Evolutionary conservation across 1,284 basidiomycete genomes (phyloP).

Genomic region (Leccinum variabile): DNA sequence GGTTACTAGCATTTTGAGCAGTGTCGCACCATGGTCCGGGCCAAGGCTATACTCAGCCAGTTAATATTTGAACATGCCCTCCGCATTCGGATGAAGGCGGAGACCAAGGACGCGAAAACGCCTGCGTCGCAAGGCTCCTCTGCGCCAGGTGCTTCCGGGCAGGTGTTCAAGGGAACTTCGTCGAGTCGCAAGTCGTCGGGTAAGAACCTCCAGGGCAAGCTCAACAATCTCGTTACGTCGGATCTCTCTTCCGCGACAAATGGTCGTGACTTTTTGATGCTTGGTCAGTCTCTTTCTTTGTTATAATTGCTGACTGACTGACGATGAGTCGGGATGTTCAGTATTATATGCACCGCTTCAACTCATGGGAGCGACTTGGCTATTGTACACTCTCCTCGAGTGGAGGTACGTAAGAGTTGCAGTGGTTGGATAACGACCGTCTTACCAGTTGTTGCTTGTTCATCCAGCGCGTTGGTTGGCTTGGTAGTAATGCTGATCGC

Average conservation of each 20-base stretch:
- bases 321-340: background rate
- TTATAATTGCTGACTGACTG: background rate
- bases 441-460: background rate
- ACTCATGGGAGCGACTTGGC: background rate
- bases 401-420: background rate
- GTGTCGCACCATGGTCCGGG: conserved; percentile 2
- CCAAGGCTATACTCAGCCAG: conserved; percentile 1
- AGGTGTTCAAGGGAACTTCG: background rate
- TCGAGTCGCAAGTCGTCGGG: background rate
- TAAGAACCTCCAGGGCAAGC: background rate
- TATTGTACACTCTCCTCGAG: conserved; percentile 1
- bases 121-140: background rate
- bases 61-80: conserved; percentile 2
- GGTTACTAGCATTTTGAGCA: background rate
- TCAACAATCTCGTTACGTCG: conserved; percentile 2
- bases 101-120: background rate
- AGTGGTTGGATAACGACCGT: background rate
- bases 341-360: conserved; percentile 1
- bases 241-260: background rate
- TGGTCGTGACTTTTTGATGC: conserved; percentile 1
- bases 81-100: background rate
- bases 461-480: background rate
- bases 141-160: background rate
- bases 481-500: background rate
- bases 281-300: background rate